Evolutionary conservation across 768 basidiomycete species (phyloP).

Genomic region (Grammothele lineata): DNA sequence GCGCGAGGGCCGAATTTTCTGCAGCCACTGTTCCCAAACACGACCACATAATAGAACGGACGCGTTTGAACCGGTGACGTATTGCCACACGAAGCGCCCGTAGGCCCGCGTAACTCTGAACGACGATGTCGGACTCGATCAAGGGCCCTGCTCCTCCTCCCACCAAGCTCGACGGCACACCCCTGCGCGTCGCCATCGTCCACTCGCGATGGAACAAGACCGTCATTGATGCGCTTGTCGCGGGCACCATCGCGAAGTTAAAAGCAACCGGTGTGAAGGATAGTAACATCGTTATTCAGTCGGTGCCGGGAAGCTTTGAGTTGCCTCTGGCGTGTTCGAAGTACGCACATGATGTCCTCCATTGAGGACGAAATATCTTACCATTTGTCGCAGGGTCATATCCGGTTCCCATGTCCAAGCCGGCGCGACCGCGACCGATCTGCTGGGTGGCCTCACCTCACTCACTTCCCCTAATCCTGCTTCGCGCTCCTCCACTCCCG

Average conservation of each 20-base stretch:
- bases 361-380: background rate
- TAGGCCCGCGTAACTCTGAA: background rate
- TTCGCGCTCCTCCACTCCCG: conserved; percentile 30
- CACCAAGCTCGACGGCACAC: conserved; percentile 69
- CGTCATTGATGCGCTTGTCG: conserved; percentile 82
- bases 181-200: conserved; percentile 84
- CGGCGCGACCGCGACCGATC: conserved; percentile 71
- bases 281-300: conserved; percentile 84
- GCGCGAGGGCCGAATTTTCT: conserved; percentile 13
- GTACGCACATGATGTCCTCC: conserved; percentile 42
- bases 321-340: conserved; percentile 80
- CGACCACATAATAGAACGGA: background rate
- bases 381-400: conserved; percentile 60
- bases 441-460: conserved; percentile 65
- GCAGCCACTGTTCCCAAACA: conserved; percentile 12
- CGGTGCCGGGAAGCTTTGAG: conserved; percentile 94
- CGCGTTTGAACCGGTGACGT: background rate
- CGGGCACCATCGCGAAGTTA: conserved; percentile 76
- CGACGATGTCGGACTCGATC: conserved; percentile 42
- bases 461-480: conserved; percentile 55
- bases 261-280: conserved; percentile 85
- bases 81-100: too few species aligned
- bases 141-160: conserved; percentile 70
- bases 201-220: conserved; percentile 94
- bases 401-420: conserved; percentile 82